Evolutionary conservation across 371 early-diverging fungal species (phyloP), one percentile per base, ranked within the genome.

Genomic region (Catenaria anguillulae): DNA sequence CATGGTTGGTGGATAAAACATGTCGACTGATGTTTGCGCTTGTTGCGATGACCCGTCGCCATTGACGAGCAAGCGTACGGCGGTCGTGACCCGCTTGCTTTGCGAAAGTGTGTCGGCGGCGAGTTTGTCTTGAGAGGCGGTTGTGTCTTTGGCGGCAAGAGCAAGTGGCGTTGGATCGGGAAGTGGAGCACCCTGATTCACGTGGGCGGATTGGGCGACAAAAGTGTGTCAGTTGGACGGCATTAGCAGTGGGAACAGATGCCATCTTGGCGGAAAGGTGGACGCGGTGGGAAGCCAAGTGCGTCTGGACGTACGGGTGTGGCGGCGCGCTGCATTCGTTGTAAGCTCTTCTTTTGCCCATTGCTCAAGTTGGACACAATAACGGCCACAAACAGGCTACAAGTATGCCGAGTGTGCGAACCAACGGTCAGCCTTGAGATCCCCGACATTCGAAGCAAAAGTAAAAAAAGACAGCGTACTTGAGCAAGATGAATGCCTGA

Each of bases 351-450:
- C n/a, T 19, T 17, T 24, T 8, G 50, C 2, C 29, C 50, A 10
- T 23, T 15, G 34, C 5, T 66, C 66, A 70, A 62, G 62, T 70
- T 70, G 63, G 61, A 65, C 33, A 70, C 68, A 29, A 70, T 62
- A 29, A 70, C 71, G 21, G 71, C 71, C 12, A 68, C 63, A 43
- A 70, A 66, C 36, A 70, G 58, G 48, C 71, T 70, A n/a, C 35
- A 10, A 1, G 46, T 45, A 19, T 23, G 46, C 23, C 13, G 8
- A 37, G 8, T 4, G 13, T 37, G 37, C 8, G 8, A 4, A 37
- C 21, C 48, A 37, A 4, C 37, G 8, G 13, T 43, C 45, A 2
- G 8, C 21, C 17, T 3, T 4, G 10, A 12, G 2, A 13, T 10
- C 54, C 29, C 2, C 54, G 17, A 40, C 40, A 40, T 10, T 40